Evolutionary conservation across 345 rosid species (phyloP).

Genomic region (Populus alba): DNA sequence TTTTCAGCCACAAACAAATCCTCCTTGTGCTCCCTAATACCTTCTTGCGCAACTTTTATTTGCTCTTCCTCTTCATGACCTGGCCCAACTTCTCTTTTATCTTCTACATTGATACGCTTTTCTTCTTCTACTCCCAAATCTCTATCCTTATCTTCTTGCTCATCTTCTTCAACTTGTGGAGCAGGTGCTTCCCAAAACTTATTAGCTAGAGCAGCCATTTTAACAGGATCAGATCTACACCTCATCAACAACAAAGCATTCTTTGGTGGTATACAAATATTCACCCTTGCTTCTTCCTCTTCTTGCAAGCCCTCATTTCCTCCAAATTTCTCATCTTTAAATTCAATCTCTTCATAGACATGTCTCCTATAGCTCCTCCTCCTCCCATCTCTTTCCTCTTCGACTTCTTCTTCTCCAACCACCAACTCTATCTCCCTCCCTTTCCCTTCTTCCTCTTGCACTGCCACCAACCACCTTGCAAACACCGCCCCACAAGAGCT

Average conservation of each 20-base stretch:
- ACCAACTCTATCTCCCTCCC: slow-evolving; percentile 71
- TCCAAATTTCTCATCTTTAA: slow-evolving; percentile 36
- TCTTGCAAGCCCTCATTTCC: slow-evolving; percentile 26
- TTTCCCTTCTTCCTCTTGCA: slow-evolving; percentile 64
- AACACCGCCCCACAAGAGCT: slow-evolving; percentile 70
- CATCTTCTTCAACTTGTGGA: slow-evolving; percentile 25
- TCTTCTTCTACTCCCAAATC: slow-evolving; percentile 12
- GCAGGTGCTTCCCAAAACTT: slow-evolving; percentile 61
- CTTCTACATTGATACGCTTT: slow-evolving; percentile 2
- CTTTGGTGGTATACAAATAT: slow-evolving; percentile 73
- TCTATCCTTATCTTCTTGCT: slow-evolving; percentile 9
- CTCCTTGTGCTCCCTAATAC: slow-evolving; percentile 30
- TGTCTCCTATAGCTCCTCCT: slow-evolving; percentile 67
- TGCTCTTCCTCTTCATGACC: neutral
- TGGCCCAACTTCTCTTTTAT: neutral
- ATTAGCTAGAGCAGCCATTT: slow-evolving; percentile 81
- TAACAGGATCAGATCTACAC: slow-evolving; percentile 94
- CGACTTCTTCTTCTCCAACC: slow-evolving; percentile 56
- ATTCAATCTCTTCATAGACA: slow-evolving; percentile 65
- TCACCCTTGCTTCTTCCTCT: slow-evolving; percentile 51
- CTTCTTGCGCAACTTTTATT: slow-evolving; percentile 19
- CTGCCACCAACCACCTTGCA: slow-evolving; percentile 78
- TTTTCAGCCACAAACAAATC: slow-evolving; percentile 26
- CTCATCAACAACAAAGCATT: slow-evolving; percentile 87
- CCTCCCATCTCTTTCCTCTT: slow-evolving; percentile 27